phyloP scores from a whole-genome alignment of 345 rosid species.

The Lumnitzera racemosa region DNA sequence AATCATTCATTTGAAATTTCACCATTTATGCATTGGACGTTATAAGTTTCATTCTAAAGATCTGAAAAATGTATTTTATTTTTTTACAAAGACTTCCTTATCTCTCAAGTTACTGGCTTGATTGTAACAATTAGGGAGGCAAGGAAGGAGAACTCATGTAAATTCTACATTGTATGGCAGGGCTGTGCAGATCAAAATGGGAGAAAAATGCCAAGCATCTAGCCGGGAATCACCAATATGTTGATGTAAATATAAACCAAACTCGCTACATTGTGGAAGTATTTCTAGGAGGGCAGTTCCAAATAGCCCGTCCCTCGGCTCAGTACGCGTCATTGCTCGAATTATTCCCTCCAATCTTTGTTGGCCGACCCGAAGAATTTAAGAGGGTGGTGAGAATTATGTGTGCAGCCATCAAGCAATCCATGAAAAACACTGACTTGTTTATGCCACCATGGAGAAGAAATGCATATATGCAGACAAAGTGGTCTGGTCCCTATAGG shows the following conservation, averaged over 20 bases:
- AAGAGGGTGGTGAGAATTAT: constrained; percentile 17
- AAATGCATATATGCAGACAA: constrained; percentile 16
- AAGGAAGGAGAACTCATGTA: not conserved
- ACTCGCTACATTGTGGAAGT: constrained; percentile 22
- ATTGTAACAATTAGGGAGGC: too few relatives aligned
- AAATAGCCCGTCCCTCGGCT: constrained; percentile 21
- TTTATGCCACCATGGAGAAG: constrained; percentile 29
- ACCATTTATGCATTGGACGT: too few relatives aligned
- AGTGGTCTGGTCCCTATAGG: constrained; percentile 20
- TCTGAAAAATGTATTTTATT: too few relatives aligned
- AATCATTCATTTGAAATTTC: too few relatives aligned
- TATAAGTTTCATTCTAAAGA: too few relatives aligned
- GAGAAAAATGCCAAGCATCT: constrained; percentile 20
- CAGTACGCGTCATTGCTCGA: constrained; percentile 10
- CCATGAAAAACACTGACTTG: constrained; percentile 17
- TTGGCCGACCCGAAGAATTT: constrained; percentile 18
- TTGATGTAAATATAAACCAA: constrained; percentile 16
- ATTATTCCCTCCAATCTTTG: constrained; percentile 9
- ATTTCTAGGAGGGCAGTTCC: constrained; percentile 14
- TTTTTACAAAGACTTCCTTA: too few relatives aligned
- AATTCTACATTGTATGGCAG: constrained; percentile 4
- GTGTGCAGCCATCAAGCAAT: constrained; percentile 17
- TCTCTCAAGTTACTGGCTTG: too few relatives aligned
- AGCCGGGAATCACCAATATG: constrained; percentile 20
- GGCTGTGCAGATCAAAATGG: constrained; percentile 32